Evolutionary conservation across 78 protist species (phyloP).

Genomic region (Mantamonas sphyraenae): DNA sequence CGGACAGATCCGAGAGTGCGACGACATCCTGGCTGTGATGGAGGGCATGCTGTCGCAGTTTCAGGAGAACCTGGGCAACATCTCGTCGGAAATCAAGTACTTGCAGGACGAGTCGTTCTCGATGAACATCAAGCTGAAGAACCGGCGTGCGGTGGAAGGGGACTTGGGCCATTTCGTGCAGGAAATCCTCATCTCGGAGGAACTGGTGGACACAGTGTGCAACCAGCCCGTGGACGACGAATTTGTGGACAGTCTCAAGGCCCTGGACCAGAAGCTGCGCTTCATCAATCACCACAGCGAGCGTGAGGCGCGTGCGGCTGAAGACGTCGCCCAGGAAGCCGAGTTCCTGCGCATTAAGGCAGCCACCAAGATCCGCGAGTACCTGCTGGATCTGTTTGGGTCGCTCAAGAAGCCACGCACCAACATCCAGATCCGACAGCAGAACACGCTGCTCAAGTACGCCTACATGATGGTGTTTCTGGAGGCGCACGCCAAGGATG

Average conservation of each 20-base stretch:
- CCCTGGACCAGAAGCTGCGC: constrained; percentile 3
- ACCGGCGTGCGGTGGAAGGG: constrained; percentile 6
- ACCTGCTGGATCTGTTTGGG: background rate
- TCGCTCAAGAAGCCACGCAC: background rate
- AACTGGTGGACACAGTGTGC: background rate
- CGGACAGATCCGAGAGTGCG: constrained; percentile 34
- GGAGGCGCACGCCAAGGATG: background rate
- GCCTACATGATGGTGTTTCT: background rate
- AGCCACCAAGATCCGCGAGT: constrained; percentile 6
- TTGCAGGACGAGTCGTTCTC: constrained; percentile 41
- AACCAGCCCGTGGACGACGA: constrained; percentile 7
- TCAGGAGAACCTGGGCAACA: constrained; percentile 31
- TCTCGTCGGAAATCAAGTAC: constrained; percentile 30
- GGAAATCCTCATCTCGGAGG: background rate
- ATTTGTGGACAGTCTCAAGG: background rate
- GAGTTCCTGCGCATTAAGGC: background rate
- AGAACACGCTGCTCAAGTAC: constrained; percentile 7
- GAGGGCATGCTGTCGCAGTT: constrained; percentile 34
- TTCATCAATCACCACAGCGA: too few species aligned
- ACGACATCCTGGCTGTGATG: constrained; percentile 24
- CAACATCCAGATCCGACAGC: constrained; percentile 13
- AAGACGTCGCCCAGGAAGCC: too few species aligned
- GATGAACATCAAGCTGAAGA: constrained; percentile 36
- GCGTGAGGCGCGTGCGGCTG: too few species aligned
- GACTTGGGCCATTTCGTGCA: background rate